Percentiles rank a stretch among this genome's conserved stretches.
These are phyloP conservation scores for Nicotiana tomentosiformis DNA, from an alignment of 257 asterid genomes.

Conservation along the genomic window DNA sequence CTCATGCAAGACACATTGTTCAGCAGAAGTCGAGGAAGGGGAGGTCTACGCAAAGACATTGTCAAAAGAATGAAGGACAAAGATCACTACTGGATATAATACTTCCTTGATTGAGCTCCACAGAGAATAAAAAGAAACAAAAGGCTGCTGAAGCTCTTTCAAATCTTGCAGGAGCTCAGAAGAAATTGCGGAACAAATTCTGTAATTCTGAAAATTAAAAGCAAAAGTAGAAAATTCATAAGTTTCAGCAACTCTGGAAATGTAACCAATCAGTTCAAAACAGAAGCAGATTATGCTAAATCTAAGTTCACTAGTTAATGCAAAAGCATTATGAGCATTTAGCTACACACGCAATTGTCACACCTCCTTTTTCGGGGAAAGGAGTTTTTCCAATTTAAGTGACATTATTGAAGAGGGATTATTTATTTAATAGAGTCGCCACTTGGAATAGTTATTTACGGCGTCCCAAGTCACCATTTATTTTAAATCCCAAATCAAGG, in stretches of 20 bases:
- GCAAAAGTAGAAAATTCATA: background rate
- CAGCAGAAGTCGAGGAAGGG: constrained; percentile 66
- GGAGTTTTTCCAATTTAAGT: too few relatives aligned
- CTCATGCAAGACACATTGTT: constrained; percentile 85
- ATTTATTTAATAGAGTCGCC: too few relatives aligned
- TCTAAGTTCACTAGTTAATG: background rate
- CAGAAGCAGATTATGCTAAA: background rate
- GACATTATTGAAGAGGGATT: too few relatives aligned
- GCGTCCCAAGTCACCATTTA: too few relatives aligned
- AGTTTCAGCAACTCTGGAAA: background rate
- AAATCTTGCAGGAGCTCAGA: background rate
- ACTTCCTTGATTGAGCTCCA: background rate
- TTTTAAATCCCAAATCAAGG: too few relatives aligned
- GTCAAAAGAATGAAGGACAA: background rate
- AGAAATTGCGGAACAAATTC: background rate
- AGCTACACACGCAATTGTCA: background rate
- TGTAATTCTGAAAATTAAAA: background rate
- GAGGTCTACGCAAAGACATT: constrained; percentile 55
- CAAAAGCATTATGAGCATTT: background rate
- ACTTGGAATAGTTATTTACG: too few relatives aligned
- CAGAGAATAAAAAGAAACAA: background rate
- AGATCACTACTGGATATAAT: background rate
- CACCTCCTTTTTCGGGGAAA: too few relatives aligned
- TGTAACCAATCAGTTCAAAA: background rate
- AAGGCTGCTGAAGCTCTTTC: background rate